A percentile compares a stretch with the other conserved stretches of the same genome.
phyloP scores from a whole-genome alignment of 352 stramenopile species.

The Pythium sp. region DNA sequence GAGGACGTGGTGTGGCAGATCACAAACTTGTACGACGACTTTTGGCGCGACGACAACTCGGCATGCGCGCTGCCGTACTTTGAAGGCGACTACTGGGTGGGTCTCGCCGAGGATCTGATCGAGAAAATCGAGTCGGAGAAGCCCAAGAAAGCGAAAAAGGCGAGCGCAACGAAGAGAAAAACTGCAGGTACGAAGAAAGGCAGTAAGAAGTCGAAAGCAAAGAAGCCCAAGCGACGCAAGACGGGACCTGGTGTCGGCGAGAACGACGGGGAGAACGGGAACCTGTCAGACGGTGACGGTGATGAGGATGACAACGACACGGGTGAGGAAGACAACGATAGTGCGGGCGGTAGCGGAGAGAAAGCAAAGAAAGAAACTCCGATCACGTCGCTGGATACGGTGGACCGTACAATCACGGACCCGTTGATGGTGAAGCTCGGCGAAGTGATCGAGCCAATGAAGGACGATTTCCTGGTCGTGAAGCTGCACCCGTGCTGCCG shows the following conservation, averaged over 20 bases:
- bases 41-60: conserved; percentile 87
- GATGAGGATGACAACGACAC: conserved; percentile 40
- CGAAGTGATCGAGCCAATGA: conserved; percentile 88
- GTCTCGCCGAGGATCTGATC: conserved; percentile 84
- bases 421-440: conserved; percentile 84
- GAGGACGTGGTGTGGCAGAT: conserved; percentile 93
- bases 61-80: conserved; percentile 86
- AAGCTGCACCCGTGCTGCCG: conserved; percentile 84
- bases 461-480: conserved; percentile 88
- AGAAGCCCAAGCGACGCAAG: conserved; percentile 77
- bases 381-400: conserved; percentile 58
- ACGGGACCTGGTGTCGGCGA: conserved; percentile 24
- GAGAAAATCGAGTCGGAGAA: conserved; percentile 88
- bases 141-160: conserved; percentile 72
- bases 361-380: conserved; percentile 30
- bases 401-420: conserved; percentile 68
- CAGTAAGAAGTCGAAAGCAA: conserved; percentile 73
- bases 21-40: conserved; percentile 96
- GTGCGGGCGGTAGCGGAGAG: conserved; percentile 20
- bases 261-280: conserved; percentile 35
- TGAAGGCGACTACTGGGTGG: conserved; percentile 88
- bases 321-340: conserved; percentile 15
- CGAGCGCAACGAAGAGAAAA: conserved; percentile 61
- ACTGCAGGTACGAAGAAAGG: conserved; percentile 58
- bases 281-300: conserved; percentile 43